Conservation (phyloP, 768 basidiomycete species). For the Boletus insuetus region DNA sequence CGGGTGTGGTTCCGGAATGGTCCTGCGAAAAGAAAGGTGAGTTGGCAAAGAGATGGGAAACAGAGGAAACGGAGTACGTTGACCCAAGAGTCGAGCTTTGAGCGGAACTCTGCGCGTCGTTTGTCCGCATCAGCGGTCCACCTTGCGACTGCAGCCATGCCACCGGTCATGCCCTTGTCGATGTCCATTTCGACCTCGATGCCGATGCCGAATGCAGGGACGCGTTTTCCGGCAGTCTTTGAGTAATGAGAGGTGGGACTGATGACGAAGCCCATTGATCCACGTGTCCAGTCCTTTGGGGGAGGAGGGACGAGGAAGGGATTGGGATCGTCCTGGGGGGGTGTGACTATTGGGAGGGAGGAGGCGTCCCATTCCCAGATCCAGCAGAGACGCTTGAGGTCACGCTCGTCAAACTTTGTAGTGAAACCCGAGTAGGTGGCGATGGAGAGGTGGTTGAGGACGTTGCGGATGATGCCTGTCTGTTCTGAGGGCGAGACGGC, state of each 20-base stretch:
- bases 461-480: slow-evolving; percentile 72
- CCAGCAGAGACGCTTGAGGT: slow-evolving; percentile 79
- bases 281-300: slow-evolving; percentile 71
- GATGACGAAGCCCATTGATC: slow-evolving; percentile 76
- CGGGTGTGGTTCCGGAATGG: slow-evolving; percentile 39
- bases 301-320: slow-evolving; percentile 60
- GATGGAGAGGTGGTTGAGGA: slow-evolving; percentile 74
- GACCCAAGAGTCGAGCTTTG: slow-evolving; percentile 64
- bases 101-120: slow-evolving; percentile 54
- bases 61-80: slow-evolving; percentile 41
- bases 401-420: slow-evolving; percentile 62
- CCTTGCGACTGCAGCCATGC: slow-evolving; percentile 87
- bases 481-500: slow-evolving; percentile 76
- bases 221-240: slow-evolving; percentile 60
- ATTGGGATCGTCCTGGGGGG: slow-evolving; percentile 57
- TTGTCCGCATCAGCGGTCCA: slow-evolving; percentile 74
- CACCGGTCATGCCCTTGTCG: slow-evolving; percentile 73
- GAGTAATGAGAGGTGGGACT: slow-evolving; percentile 71
- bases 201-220: slow-evolving; percentile 81
- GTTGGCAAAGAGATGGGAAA: background rate
- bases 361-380: slow-evolving; percentile 84
- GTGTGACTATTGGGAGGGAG: slow-evolving; percentile 28
- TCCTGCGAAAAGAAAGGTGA: slow-evolving; percentile 40
- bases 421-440: slow-evolving; percentile 65
- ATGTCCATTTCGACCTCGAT: slow-evolving; percentile 86